Conservation (phyloP, 768 basidiomycete genomes). For the Pulveroboletus ravenelii region DNA sequence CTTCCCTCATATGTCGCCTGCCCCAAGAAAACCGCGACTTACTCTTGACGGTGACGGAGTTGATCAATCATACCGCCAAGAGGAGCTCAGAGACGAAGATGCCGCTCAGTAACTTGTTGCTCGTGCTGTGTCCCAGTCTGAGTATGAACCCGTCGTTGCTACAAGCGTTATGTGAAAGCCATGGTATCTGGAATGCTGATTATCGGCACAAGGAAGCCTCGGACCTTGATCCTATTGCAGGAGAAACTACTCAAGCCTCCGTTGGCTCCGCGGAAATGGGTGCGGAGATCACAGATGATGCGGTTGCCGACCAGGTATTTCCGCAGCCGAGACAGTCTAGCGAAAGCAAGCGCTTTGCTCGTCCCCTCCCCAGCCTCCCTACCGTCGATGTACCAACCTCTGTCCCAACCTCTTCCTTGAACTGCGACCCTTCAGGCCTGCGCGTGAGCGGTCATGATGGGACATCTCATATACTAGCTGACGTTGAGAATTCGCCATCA, state of each 20-base stretch:
- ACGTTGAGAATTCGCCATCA: conserved; percentile 21
- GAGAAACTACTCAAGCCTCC: not conserved
- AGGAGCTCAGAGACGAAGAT: conserved; percentile 78
- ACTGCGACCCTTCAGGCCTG: conserved; percentile 2
- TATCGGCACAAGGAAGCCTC: conserved; percentile 4
- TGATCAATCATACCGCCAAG: conserved; percentile 71
- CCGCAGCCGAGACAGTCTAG: conserved; percentile 1
- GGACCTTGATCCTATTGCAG: conserved; percentile 2
- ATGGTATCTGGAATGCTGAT: conserved; percentile 55
- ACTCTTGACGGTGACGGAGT: conserved; percentile 73
- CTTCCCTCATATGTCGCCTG: conserved; percentile 59
- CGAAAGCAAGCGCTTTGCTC: conserved; percentile 16
- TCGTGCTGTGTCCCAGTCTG: conserved; percentile 85
- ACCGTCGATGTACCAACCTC: not conserved
- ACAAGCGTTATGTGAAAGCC: conserved; percentile 67
- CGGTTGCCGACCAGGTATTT: not conserved
- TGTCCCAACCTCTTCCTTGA: conserved; percentile 3
- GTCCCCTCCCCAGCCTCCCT: conserved; percentile 28
- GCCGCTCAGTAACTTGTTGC: conserved; percentile 83
- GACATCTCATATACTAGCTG: conserved; percentile 3
- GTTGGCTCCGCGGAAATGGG: not conserved
- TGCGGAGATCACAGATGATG: not conserved
- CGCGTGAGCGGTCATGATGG: not conserved
- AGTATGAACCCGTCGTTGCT: conserved; percentile 73
- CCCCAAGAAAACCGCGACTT: conserved; percentile 82